Evolutionary conservation across 192 early-diverging fungal species (phyloP), one percentile per base, ranked within the genome.

Genomic region (Coemansia sp.): DNA sequence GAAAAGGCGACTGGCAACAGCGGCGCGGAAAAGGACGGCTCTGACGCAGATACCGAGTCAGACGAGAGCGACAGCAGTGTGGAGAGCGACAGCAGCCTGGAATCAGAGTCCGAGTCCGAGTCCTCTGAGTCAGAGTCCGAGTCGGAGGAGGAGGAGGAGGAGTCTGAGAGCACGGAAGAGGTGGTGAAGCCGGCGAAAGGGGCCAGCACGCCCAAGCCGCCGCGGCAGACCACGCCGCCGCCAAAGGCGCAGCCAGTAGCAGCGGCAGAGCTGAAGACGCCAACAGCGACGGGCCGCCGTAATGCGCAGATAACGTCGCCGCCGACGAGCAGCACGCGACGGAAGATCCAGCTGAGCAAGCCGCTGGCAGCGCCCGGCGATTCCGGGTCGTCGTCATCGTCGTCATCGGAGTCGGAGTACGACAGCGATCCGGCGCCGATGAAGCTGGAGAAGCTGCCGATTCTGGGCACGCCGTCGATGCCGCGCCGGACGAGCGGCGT

Each of bases 311-410:
- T 18, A 8, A 3, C 11, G 12, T 18, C 53, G 45, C 27, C 50
- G 24, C 6, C 5, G 11, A 31, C 10, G 5, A 24, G n/a, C 22
- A 32, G 33, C 48, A 51, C 64, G 25, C 53, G 69, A 52, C 64
- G 64, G 25, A 71, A 64, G 45, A 42, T 66, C 4, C 47, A 50
- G 40, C 61, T 77, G 23, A 50, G 64, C 45, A 77, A 67, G 58
- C 21, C 60, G 3, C 7, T 51, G 4, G 27, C 54, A 3, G 33
- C 24, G 0, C n/a, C 44, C 3, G 30, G 21, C 25, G 28, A 55
- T 1, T 29, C 46, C 9, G 67, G 45, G 22, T 60, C 31, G 45
- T 68, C 73, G 3, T 65, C 59, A 6, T n/a, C n/a, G n/a, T n/a
- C n/a, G n/a, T n/a, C n/a, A n/a, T n/a, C n/a, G 10, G 23, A 22